phyloP scores from a whole-genome alignment of 108 stramenopile genomes.

The Nitzschia putrida region DNA sequence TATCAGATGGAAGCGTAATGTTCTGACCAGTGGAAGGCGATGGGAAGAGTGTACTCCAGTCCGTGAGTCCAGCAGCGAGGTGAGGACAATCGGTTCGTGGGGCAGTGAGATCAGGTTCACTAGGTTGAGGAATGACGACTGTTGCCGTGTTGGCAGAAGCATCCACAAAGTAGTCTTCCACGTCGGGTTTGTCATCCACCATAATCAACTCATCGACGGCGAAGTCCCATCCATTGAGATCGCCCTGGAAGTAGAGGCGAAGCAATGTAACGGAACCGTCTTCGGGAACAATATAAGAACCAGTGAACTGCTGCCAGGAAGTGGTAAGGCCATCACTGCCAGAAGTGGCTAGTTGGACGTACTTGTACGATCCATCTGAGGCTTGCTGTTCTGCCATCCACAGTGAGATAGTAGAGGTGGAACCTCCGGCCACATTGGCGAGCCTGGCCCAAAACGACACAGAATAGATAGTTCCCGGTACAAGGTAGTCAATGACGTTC shows the following conservation, averaged over 20 bases:
- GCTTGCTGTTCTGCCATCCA: background rate
- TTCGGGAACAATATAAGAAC: background rate
- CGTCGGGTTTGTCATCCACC: background rate
- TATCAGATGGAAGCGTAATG: background rate
- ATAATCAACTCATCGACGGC: background rate
- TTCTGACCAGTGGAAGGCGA: background rate
- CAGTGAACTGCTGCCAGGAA: background rate
- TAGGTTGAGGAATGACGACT: conserved; percentile 41
- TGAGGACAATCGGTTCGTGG: conserved; percentile 13
- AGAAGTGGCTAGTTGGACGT: background rate
- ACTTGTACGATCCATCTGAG: background rate
- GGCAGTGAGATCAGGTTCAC: conserved; percentile 29
- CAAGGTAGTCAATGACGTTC: background rate
- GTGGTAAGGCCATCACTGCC: background rate
- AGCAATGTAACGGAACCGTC: background rate
- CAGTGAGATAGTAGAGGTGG: background rate
- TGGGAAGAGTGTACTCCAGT: background rate
- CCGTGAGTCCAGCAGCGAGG: background rate
- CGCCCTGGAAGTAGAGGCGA: background rate
- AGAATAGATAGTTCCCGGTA: background rate
- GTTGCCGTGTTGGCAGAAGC: conserved; percentile 2
- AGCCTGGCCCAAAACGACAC: background rate
- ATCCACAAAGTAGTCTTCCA: background rate
- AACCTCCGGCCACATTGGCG: background rate
- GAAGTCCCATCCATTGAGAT: background rate